Conservation (phyloP, 2,329 filamentous ascomycete genomes). For the Fusarium tupiense region DNA sequence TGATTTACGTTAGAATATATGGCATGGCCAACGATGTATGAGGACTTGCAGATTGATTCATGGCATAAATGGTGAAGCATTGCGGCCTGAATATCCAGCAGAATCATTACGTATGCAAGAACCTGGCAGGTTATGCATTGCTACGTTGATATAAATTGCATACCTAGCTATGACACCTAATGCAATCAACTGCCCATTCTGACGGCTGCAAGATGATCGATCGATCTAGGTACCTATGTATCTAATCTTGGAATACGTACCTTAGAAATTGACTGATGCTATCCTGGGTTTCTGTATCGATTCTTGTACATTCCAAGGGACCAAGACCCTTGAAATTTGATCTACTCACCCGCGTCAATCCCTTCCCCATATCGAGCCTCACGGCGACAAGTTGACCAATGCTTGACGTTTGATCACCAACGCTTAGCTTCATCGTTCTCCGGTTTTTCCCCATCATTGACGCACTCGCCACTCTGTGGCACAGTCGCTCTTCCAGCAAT, state of each 20-base stretch:
- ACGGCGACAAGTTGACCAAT: slow-evolving; percentile 23
- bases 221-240: slow-evolving; percentile 20
- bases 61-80: neutral
- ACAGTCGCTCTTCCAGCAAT: slow-evolving; percentile 6
- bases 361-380: slow-evolving; percentile 32
- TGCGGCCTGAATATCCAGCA: neutral
- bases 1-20: slow-evolving; percentile 2
- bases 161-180: neutral
- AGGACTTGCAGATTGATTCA: neutral
- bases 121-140: slow-evolving; percentile 16
- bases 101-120: neutral
- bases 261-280: neutral
- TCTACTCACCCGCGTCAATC: slow-evolving; percentile 22
- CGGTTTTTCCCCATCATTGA: slow-evolving; percentile 34
- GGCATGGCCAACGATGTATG: neutral
- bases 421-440: slow-evolving; percentile 26
- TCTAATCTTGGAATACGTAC: slow-evolving; percentile 1
- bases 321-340: slow-evolving; percentile 32
- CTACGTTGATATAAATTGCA: neutral
- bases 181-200: slow-evolving; percentile 26
- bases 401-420: slow-evolving; percentile 29
- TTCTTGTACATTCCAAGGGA: slow-evolving; percentile 31
- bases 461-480: slow-evolving; percentile 45
- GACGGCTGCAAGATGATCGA: slow-evolving; percentile 30
- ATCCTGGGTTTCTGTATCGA: neutral